These are phyloP conservation scores for Sophora flavescens DNA, from an alignment of 306 rosid species.

Conservation along the genomic window DNA sequence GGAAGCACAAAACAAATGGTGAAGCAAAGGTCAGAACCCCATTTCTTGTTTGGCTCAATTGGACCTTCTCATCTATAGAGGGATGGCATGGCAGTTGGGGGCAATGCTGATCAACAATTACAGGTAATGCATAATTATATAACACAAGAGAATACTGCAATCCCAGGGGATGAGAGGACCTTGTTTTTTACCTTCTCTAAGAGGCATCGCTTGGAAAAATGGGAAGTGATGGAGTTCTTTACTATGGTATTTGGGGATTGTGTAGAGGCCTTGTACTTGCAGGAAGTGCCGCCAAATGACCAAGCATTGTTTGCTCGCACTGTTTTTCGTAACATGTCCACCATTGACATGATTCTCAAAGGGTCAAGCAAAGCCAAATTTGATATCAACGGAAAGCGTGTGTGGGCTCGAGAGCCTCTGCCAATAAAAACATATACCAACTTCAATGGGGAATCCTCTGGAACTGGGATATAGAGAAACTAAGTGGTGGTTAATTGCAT, in stretches of 20 bases:
- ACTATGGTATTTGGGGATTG: conserved; percentile 56
- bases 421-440: background rate
- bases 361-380: conserved; percentile 63
- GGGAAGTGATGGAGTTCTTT: conserved; percentile 69
- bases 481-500: background rate
- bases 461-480: background rate
- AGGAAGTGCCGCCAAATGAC: conserved; percentile 43
- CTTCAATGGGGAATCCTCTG: conserved; percentile 7
- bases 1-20: conserved; percentile 36
- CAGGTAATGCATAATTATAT: background rate
- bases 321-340: conserved; percentile 47
- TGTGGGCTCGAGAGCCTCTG: conserved; percentile 73
- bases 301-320: too few species aligned
- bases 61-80: background rate
- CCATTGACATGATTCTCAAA: conserved; percentile 56
- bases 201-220: conserved; percentile 65
- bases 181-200: conserved; percentile 82
- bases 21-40: background rate
- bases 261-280: conserved; percentile 69
- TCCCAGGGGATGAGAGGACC: conserved; percentile 58
- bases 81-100: background rate
- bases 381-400: conserved; percentile 77
- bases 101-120: background rate
- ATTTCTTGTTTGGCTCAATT: conserved; percentile 34
- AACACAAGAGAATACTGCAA: background rate